phyloP scores from a whole-genome alignment of 2,329 filamentous ascomycete genomes.

The Colletotrichum viniferum region DNA sequence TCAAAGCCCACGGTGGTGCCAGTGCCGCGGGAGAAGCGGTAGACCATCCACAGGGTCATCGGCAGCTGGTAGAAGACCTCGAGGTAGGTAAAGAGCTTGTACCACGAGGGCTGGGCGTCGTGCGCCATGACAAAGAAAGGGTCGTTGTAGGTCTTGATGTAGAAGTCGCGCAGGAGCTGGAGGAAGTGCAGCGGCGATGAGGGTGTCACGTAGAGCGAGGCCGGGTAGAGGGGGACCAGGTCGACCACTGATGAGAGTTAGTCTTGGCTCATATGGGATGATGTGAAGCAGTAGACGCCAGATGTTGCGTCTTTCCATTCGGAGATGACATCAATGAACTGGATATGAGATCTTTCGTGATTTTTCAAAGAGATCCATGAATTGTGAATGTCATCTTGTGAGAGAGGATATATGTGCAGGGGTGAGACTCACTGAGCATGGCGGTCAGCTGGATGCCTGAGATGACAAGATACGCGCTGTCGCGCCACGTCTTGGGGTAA shows the following conservation, averaged over 20 bases:
- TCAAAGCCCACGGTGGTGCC: slow-evolving; percentile 44
- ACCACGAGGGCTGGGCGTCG: slow-evolving; percentile 48
- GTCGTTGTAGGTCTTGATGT: slow-evolving; percentile 55
- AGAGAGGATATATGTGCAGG: neutral
- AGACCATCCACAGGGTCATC: slow-evolving; percentile 51
- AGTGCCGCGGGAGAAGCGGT: slow-evolving; percentile 35
- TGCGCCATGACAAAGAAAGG: slow-evolving; percentile 51
- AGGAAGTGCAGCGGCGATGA: slow-evolving; percentile 53
- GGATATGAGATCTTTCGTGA: neutral
- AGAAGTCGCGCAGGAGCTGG: slow-evolving; percentile 47
- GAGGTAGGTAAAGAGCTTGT: slow-evolving; percentile 53
- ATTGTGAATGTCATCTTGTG: neutral
- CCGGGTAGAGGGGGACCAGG: slow-evolving; percentile 57
- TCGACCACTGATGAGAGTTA: slow-evolving; percentile 50
- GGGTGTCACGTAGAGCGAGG: slow-evolving; percentile 43
- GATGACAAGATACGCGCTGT: slow-evolving; percentile 39
- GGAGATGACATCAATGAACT: neutral
- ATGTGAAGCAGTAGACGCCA: neutral
- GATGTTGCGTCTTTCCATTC: too few species aligned
- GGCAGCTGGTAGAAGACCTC: slow-evolving; percentile 58
- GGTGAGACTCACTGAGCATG: slow-evolving; percentile 21
- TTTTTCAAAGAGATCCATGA: neutral
- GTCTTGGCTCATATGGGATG: neutral
- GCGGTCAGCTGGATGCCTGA: slow-evolving; percentile 32
- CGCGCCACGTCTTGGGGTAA: slow-evolving; percentile 25